phyloP scores from a whole-genome alignment of 1,139 yeast species.

The Magnusiomyces paraingens region DNA sequence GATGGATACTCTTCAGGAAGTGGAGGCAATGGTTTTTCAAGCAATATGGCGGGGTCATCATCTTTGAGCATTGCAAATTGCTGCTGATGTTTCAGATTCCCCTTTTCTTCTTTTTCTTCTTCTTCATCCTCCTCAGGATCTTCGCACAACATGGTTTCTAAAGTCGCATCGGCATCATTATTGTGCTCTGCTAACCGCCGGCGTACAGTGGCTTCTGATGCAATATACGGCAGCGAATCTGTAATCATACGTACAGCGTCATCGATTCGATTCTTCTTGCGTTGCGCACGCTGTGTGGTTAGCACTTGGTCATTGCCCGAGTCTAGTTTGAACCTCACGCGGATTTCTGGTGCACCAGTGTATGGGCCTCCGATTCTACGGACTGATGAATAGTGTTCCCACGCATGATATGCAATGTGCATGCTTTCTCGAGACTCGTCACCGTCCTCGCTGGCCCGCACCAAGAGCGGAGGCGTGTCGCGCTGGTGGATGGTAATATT shows the following conservation, averaged over 20 bases:
- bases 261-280: neutral
- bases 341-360: slow-evolving; percentile 31
- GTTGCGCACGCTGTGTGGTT: neutral
- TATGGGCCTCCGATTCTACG: slow-evolving; percentile 36
- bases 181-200: neutral
- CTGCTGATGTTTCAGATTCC: neutral
- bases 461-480: slow-evolving; percentile 20
- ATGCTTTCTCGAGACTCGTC: slow-evolving; percentile 10
- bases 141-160: slow-evolving; percentile 2
- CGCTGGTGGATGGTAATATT: slow-evolving; percentile 36
- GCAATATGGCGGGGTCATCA: neutral
- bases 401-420: slow-evolving; percentile 38
- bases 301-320: neutral
- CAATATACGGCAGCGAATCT: neutral
- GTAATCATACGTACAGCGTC: neutral
- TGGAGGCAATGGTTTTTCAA: slow-evolving; percentile 4
- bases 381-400: slow-evolving; percentile 41
- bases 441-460: slow-evolving; percentile 4
- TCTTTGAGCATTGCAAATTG: neutral
- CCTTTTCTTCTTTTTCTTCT: neutral
- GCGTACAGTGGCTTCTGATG: neutral
- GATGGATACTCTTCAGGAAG: neutral
- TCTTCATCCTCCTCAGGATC: neutral
- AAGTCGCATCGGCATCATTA: neutral
- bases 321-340: slow-evolving; percentile 6